Percentiles rank a stretch among this genome's conserved stretches.
phyloP scores from a whole-genome alignment of 805 yeast genomes.

The Candida vartiovaarae region DNA sequence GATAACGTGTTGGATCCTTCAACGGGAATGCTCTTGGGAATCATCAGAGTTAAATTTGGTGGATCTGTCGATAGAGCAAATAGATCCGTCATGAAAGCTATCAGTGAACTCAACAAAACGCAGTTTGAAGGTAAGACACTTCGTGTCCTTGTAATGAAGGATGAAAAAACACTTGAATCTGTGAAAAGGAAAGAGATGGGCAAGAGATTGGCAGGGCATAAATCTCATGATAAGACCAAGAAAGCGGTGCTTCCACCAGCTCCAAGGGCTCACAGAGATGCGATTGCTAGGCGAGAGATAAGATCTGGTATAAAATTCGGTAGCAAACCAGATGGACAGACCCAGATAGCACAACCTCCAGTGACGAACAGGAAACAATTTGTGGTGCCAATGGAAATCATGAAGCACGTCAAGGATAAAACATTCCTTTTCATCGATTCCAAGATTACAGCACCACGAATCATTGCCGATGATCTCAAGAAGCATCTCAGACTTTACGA shows the following conservation, averaged over 20 bases:
- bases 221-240: conserved; percentile 22
- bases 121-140: conserved; percentile 47
- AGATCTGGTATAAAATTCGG: not conserved
- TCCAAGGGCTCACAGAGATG: conserved; percentile 17
- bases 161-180: conserved; percentile 31
- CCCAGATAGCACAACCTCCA: conserved; percentile 10
- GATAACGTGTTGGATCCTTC: conserved; percentile 60
- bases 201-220: conserved; percentile 2
- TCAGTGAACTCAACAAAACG: conserved; percentile 32
- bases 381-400: conserved; percentile 41
- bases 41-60: conserved; percentile 55
- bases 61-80: conserved; percentile 44
- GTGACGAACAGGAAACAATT: conserved; percentile 4
- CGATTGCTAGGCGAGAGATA: conserved; percentile 11
- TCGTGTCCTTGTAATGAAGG: conserved; percentile 45
- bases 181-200: conserved; percentile 8
- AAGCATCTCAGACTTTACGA: conserved; percentile 49
- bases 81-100: conserved; percentile 38
- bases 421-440: conserved; percentile 52
- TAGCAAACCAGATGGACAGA: not conserved
- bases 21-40: conserved; percentile 74
- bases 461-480: conserved; percentile 52
- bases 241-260: conserved; percentile 20
- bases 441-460: conserved; percentile 31
- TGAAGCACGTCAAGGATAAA: conserved; percentile 43